Percentiles rank a stretch among this genome's conserved stretches.
Evolutionary conservation across 306 rosid genomes (phyloP).

Genomic region (Cucurbita ficifolia): DNA sequence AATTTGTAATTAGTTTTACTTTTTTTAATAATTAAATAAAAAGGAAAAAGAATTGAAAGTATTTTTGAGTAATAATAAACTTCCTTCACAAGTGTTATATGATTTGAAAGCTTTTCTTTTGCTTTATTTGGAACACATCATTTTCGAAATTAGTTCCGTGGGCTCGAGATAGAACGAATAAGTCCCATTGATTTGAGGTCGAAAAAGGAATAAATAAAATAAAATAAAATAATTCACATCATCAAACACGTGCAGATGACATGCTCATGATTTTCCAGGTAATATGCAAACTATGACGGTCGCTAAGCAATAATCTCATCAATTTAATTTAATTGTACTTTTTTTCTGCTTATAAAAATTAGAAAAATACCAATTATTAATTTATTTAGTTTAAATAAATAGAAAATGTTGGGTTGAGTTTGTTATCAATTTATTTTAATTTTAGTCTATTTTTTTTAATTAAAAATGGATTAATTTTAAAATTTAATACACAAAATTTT

Average conservation of each 20-base stretch:
- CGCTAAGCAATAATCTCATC: not conserved
- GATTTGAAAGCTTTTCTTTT: not conserved
- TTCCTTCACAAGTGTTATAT: not conserved
- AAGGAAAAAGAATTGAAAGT: no score
- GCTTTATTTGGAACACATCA: not conserved
- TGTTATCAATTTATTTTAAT: no score
- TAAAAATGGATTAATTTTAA: no score
- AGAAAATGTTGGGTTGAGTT: no score
- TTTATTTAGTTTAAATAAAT: no score
- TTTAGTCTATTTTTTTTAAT: no score
- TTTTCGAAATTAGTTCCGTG: not conserved
- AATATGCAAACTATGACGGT: constrained; percentile 1
- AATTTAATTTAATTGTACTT: not conserved
- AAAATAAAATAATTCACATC: constrained; percentile 11
- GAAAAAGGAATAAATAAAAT: not conserved
- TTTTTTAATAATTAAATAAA: no score
- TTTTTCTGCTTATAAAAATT: not conserved
- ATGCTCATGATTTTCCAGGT: constrained; percentile 18
- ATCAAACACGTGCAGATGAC: constrained; percentile 28
- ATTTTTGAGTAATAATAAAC: no score
- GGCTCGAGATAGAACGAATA: constrained; percentile 22
- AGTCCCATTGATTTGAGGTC: not conserved
- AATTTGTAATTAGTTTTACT: no score
- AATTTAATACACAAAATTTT: no score
- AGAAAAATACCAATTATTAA: no score